These are phyloP conservation scores for Salix suchowensis DNA, from an alignment of 345 rosid genomes.

Conservation along the genomic window DNA sequence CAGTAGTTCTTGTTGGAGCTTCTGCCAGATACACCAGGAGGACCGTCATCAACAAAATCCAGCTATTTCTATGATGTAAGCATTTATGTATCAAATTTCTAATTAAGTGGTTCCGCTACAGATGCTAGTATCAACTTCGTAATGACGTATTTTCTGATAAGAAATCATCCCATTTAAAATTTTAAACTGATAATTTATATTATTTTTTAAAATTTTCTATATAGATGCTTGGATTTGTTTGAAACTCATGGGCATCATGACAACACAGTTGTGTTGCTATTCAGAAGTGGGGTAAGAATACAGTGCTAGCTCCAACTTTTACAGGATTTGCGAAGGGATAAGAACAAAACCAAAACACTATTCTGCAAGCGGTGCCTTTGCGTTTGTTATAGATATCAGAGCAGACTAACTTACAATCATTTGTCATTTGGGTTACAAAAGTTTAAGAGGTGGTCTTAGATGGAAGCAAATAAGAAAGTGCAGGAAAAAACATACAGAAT, in stretches of 20 bases:
- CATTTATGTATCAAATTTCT: not conserved
- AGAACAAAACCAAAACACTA: not conserved
- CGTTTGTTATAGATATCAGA: not conserved
- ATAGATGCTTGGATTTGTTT: not conserved
- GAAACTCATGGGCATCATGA: not conserved
- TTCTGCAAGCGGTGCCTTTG: not conserved
- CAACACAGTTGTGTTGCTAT: not conserved
- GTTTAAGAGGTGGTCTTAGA: not conserved
- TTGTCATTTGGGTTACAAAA: not conserved
- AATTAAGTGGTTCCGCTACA: not conserved
- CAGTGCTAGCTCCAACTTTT: not conserved
- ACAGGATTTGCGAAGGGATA: not conserved
- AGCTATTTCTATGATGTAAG: not conserved
- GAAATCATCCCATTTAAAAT: too few relatives aligned
- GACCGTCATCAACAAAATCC: not conserved
- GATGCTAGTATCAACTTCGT: too few relatives aligned
- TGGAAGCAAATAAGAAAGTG: not conserved
- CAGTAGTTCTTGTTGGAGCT: not conserved
- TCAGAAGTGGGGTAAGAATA: not conserved
- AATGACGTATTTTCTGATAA: too few relatives aligned
- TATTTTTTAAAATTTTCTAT: too few relatives aligned
- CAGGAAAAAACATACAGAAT: not conserved
- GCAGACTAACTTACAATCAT: not conserved
- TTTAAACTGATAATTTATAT: too few relatives aligned
- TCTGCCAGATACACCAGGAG: not conserved